A percentile compares a stretch with the other conserved stretches of the same genome.
These are phyloP conservation scores for Takashimella tepidaria DNA, from an alignment of 1,284 basidiomycete genomes.

Conservation along the genomic window DNA sequence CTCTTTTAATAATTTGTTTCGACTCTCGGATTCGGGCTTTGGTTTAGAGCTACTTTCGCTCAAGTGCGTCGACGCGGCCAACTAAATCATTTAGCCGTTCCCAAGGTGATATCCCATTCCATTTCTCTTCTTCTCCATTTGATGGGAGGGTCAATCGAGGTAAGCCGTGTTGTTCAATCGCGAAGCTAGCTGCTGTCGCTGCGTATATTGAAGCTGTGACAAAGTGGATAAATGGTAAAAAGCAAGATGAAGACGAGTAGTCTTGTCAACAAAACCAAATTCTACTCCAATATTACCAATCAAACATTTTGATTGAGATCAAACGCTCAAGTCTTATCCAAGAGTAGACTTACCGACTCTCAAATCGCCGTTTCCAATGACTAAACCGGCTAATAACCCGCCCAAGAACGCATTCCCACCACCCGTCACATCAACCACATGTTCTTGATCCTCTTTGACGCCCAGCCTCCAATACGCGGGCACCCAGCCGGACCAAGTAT, in stretches of 20 bases:
- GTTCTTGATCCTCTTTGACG: constrained; percentile 46
- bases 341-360: constrained; percentile 55
- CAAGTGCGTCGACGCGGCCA: constrained; percentile 10
- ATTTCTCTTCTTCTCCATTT: constrained; percentile 49
- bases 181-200: constrained; percentile 72
- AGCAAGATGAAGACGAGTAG: constrained; percentile 1
- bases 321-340: too few relatives aligned
- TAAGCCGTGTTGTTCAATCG: constrained; percentile 74
- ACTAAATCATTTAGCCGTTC: constrained; percentile 19
- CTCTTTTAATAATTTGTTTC: neutral
- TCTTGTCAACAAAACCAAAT: constrained; percentile 13
- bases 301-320: too few relatives aligned
- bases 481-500: constrained; percentile 56
- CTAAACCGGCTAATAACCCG: constrained; percentile 69
- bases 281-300: too few relatives aligned
- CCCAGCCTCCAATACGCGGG: constrained; percentile 63
- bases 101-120: constrained; percentile 60
- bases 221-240: constrained; percentile 2
- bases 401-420: constrained; percentile 86
- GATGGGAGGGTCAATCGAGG: constrained; percentile 49
- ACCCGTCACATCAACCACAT: constrained; percentile 78
- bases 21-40: neutral
- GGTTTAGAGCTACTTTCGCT: too few relatives aligned
- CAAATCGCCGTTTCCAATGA: constrained; percentile 57
- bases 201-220: constrained; percentile 63